Conservation (phyloP, 1,284 basidiomycete genomes). For the Cryptococcus sp. region DNA sequence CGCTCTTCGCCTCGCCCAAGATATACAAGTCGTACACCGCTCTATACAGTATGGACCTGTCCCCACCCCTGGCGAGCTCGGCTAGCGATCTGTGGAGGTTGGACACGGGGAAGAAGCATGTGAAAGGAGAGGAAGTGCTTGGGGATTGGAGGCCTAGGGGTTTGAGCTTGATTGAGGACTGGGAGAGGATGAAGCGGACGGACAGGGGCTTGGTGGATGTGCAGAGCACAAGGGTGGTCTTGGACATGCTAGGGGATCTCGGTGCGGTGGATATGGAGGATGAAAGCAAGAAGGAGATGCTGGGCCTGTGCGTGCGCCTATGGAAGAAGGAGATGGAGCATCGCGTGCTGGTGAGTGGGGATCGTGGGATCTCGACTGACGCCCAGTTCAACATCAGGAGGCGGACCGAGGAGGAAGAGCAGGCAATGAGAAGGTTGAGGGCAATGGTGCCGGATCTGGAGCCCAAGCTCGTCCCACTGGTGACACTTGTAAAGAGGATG, state of each 20-base stretch:
- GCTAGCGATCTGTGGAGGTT: slow-evolving; percentile 87
- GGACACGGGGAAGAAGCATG: slow-evolving; percentile 89
- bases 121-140: slow-evolving; percentile 80
- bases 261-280: slow-evolving; percentile 44
- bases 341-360: slow-evolving; percentile 58
- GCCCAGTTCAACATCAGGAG: slow-evolving; percentile 47
- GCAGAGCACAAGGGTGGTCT: slow-evolving; percentile 73
- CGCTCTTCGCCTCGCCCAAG: slow-evolving; percentile 67
- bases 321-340: slow-evolving; percentile 81
- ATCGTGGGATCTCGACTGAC: not conserved
- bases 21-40: slow-evolving; percentile 53
- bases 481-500: slow-evolving; percentile 66
- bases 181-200: slow-evolving; percentile 61
- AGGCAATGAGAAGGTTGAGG: slow-evolving; percentile 46
- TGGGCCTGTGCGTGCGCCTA: slow-evolving; percentile 61
- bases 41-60: slow-evolving; percentile 72
- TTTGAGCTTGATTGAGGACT: slow-evolving; percentile 80
- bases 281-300: slow-evolving; percentile 59
- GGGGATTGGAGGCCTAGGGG: slow-evolving; percentile 79
- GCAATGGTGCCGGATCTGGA: slow-evolving; percentile 49
- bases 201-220: slow-evolving; percentile 78
- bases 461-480: slow-evolving; percentile 37
- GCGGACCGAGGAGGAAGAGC: slow-evolving; percentile 49
- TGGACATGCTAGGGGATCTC: slow-evolving; percentile 45
- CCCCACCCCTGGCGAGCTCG: slow-evolving; percentile 78